Base-by-base conservation (phyloP, 768 basidiomycete species). In the Mycena crocata region DNA sequence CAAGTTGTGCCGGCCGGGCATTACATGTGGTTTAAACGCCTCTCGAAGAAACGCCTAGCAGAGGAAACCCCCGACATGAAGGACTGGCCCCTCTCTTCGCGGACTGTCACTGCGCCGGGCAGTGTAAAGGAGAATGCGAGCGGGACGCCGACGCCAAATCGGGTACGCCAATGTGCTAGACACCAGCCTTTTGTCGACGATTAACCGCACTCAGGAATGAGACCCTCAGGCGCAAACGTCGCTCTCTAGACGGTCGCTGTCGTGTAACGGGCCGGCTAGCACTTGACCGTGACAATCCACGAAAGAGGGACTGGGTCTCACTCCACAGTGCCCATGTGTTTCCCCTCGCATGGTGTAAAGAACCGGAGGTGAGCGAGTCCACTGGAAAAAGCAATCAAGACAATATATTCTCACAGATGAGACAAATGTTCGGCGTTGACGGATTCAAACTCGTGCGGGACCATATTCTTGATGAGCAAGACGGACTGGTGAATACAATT, bases 261-360 rank as follows among this genome's bases (percentile, higher is more conserved):
- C 54, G 23, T 10, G 54, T 56, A 23, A 56, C 39, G 15, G 54
- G 54, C 2, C 7, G 26, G 17, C 17, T 56, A 1, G 54, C 54
- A 28, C 26, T 40, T 28, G 54, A 56, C 40, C 54, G 54, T 15
- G 54, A 28, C 39, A 2, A 56, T 10, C 39, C 28, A 23, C 37
- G 39, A 56, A 39, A 39, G 28, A 56, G 30, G 10, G 39, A 56
- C 40, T 56, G 40, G 37, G n/a, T 9, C 24, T 23, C 39, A 31
- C 39, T 56, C 28, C 54, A 56, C 39, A 28, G 54, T 42, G 54
- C 54, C 4, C 54, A 56, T 42, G 54, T 56, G 26, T 40, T 40
- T 21, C 54, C 54, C 26, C 54, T 28, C 10, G 54, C 14, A 26
- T 56, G 54, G 54, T 8, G 13, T 21, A 26, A 8, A 2, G 40